phyloP scores from a whole-genome alignment of 1,284 basidiomycete species.

The Neonothopanus nambi region DNA sequence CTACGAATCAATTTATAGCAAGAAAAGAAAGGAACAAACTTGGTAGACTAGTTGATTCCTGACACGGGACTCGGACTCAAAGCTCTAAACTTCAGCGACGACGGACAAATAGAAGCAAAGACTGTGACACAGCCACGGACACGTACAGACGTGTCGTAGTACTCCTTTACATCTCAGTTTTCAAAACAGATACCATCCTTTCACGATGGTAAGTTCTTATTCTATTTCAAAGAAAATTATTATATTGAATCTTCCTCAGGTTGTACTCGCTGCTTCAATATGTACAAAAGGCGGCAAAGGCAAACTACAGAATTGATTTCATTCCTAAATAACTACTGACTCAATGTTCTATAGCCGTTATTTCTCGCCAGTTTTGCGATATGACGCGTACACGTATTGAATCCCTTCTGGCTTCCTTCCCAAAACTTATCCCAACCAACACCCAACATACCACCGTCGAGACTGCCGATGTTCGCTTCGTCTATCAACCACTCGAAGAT shows the following conservation, averaged over 20 bases:
- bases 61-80: too few species aligned
- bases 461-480: slow-evolving; percentile 91
- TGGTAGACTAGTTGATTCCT: too few species aligned
- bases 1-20: too few species aligned
- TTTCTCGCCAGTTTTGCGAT: slow-evolving; percentile 95
- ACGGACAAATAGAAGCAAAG: too few species aligned
- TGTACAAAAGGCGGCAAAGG: slow-evolving; percentile 93
- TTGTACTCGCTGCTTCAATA: slow-evolving; percentile 91
- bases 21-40: too few species aligned
- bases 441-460: slow-evolving; percentile 98
- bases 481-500: slow-evolving; percentile 98
- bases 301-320: slow-evolving; percentile 33
- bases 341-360: slow-evolving; percentile 67
- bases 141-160: neutral
- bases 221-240: neutral
- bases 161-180: too few species aligned
- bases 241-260: slow-evolving; percentile 54
- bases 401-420: slow-evolving; percentile 94
- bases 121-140: too few species aligned
- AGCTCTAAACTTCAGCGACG: too few species aligned
- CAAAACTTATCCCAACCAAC: slow-evolving; percentile 95
- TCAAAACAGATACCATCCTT: too few species aligned
- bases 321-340: neutral
- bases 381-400: slow-evolving; percentile 93
- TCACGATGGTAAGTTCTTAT: neutral